Percentiles rank a stretch among this genome's conserved stretches.
phyloP scores from a whole-genome alignment of 1,284 basidiomycete genomes.

The Ustilago nuda region DNA sequence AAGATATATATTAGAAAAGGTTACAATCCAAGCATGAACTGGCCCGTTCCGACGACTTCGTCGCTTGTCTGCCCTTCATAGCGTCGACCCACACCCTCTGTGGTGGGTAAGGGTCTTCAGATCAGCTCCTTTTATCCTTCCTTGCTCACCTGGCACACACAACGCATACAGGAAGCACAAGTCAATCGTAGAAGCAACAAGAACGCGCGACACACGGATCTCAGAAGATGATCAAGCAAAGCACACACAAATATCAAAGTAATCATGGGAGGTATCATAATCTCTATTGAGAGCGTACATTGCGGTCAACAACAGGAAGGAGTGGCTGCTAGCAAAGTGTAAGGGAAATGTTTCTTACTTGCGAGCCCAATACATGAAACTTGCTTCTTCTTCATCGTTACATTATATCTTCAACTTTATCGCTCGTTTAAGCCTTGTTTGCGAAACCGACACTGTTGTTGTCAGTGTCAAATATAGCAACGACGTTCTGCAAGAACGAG shows the following conservation, averaged over 20 bases:
- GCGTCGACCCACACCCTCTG: too few relatives aligned
- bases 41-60: too few relatives aligned
- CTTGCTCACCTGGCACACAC: too few relatives aligned
- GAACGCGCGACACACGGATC: neutral
- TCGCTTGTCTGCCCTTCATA: too few relatives aligned
- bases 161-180: too few relatives aligned
- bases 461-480: constrained; percentile 70
- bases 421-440: constrained; percentile 49
- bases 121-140: too few relatives aligned
- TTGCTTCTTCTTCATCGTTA: constrained; percentile 1
- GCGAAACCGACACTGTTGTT: constrained; percentile 71
- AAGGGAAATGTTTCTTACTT: neutral
- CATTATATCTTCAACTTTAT: neutral
- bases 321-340: constrained; percentile 23
- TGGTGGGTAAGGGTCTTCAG: too few relatives aligned
- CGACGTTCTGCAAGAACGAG: constrained; percentile 61
- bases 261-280: constrained; percentile 6
- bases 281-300: constrained; percentile 24
- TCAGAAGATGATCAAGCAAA: neutral
- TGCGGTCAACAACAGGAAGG: constrained; percentile 12
- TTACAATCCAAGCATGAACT: too few relatives aligned
- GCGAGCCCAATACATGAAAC: constrained; percentile 3
- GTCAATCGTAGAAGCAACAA: too few relatives aligned
- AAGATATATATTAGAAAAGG: neutral
- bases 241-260: neutral